A percentile compares a stretch with the other conserved stretches of the same genome.
These are phyloP conservation scores for Cucumis hystrix DNA, from an alignment of 306 rosid genomes.

Conservation along the genomic window DNA sequence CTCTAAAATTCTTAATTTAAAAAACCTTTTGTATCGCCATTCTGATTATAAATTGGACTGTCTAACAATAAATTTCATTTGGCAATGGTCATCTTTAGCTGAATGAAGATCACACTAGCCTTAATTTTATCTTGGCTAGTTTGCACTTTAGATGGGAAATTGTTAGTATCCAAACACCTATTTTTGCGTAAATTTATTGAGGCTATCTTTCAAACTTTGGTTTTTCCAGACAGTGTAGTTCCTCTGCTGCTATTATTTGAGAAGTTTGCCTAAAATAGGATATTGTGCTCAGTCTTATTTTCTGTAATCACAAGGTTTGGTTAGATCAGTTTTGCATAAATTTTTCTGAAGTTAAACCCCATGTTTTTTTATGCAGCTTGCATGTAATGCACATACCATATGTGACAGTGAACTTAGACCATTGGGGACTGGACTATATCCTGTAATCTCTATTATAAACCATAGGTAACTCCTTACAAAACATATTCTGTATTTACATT, in stretches of 20 bases:
- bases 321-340: not conserved
- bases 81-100: not conserved
- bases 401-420: slow-evolving; percentile 90
- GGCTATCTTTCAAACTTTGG: not conserved
- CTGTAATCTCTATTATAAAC: slow-evolving; percentile 76
- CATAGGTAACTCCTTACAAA: slow-evolving; percentile 51
- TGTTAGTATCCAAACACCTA: not conserved
- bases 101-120: not conserved
- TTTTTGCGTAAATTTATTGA: not conserved
- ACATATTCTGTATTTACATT: slow-evolving; percentile 4
- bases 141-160: not conserved
- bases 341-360: slow-evolving; percentile 14
- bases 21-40: not conserved
- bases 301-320: not conserved
- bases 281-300: not conserved
- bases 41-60: not conserved
- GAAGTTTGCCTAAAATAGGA: not conserved
- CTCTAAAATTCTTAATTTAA: not conserved
- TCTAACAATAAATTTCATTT: not conserved
- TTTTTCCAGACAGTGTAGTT: not conserved
- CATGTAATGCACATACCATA: slow-evolving; percentile 93
- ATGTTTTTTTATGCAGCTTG: slow-evolving; percentile 49
- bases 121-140: not conserved
- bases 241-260: not conserved
- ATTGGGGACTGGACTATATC: slow-evolving; percentile 79